phyloP scores from a whole-genome alignment of 768 basidiomycete genomes.

The Boletus rufocinnamomeus region DNA sequence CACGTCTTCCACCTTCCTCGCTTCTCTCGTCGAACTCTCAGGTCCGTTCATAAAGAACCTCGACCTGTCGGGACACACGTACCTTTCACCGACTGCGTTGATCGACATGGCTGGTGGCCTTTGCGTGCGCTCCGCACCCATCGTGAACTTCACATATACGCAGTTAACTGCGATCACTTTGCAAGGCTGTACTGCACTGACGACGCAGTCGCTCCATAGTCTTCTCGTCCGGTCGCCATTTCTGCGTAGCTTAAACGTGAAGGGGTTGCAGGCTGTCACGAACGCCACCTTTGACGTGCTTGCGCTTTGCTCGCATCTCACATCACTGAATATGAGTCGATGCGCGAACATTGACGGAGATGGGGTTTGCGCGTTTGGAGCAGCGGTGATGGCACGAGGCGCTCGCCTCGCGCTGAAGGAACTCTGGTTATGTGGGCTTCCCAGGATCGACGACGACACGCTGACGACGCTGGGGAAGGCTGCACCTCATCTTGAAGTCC shows the following conservation, averaged over 20 bases:
- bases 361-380: slow-evolving; percentile 55
- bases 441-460: slow-evolving; percentile 55
- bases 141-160: slow-evolving; percentile 46
- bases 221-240: slow-evolving; percentile 66
- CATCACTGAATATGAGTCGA: slow-evolving; percentile 66
- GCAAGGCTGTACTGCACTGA: slow-evolving; percentile 68
- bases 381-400: slow-evolving; percentile 45
- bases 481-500: slow-evolving; percentile 70
- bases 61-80: slow-evolving; percentile 62
- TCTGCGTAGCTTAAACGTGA: slow-evolving; percentile 60
- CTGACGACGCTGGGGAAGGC: slow-evolving; percentile 69
- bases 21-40: slow-evolving; percentile 52
- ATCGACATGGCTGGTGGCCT: slow-evolving; percentile 55
- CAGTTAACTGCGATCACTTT: slow-evolving; percentile 72
- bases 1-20: slow-evolving; percentile 50
- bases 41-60: slow-evolving; percentile 67
- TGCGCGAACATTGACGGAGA: slow-evolving; percentile 68
- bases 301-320: slow-evolving; percentile 55
- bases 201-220: slow-evolving; percentile 65
- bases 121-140: slow-evolving; percentile 42
- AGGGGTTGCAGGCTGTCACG: slow-evolving; percentile 67
- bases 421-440: slow-evolving; percentile 69
- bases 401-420: slow-evolving; percentile 58
- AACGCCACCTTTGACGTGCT: slow-evolving; percentile 75
- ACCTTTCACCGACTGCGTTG: slow-evolving; percentile 51